Percentiles rank a stretch among this genome's conserved stretches.
phyloP scores from a whole-genome alignment of 495 filamentous ascomycete genomes.

The Halenospora varia region DNA sequence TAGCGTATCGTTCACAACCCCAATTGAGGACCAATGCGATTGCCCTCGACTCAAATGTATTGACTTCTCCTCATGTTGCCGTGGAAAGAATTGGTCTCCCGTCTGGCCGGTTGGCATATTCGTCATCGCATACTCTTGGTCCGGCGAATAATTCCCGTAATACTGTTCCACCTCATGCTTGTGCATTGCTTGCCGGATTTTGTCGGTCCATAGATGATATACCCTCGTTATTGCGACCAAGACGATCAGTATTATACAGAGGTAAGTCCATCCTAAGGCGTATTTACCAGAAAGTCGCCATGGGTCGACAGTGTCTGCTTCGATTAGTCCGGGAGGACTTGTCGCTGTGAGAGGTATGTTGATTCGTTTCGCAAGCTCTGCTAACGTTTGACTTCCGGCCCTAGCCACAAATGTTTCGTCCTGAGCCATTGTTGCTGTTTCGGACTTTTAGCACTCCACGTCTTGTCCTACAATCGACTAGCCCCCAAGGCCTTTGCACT shows the following conservation, averaged over 20 bases:
- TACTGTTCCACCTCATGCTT: conserved; percentile 63
- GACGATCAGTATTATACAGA: conserved; percentile 66
- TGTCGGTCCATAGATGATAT: conserved; percentile 85
- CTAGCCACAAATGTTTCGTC: conserved; percentile 11
- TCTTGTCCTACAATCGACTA: conserved; percentile 1
- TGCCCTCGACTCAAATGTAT: conserved; percentile 51
- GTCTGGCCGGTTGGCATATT: conserved; percentile 64
- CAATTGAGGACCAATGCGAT: conserved; percentile 63
- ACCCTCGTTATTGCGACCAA: conserved; percentile 60
- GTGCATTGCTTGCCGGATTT: conserved; percentile 76
- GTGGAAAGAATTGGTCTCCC: conserved; percentile 64
- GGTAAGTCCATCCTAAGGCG: conserved; percentile 83
- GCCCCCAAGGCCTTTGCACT: too few species aligned
- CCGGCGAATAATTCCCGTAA: conserved; percentile 43
- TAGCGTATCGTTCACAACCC: conserved; percentile 67
- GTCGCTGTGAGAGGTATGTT: conserved; percentile 65
- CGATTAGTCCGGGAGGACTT: conserved; percentile 64
- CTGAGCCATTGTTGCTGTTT: conserved; percentile 6
- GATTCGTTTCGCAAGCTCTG: conserved; percentile 64
- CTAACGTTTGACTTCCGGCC: conserved; percentile 16
- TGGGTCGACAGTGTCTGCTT: conserved; percentile 73
- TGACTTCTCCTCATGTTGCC: conserved; percentile 45
- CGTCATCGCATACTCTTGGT: conserved; percentile 64
- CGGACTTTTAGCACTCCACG: background rate
- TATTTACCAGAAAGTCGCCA: conserved; percentile 83